Conservation (phyloP, 805 yeast genomes). For the Metschnikowia colocasiae region DNA sequence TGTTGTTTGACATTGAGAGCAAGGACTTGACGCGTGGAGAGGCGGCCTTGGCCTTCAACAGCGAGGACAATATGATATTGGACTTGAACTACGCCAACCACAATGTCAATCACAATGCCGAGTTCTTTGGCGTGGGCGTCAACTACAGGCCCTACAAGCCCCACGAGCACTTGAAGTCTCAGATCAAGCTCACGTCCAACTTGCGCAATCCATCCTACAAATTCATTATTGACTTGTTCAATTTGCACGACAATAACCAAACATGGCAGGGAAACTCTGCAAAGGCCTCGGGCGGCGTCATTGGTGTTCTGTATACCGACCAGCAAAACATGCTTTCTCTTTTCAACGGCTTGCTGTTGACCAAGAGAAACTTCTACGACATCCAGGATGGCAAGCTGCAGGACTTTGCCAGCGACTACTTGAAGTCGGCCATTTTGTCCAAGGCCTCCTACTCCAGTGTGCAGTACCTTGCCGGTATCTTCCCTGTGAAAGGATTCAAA, state of each 20-base stretch:
- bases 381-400: constrained; percentile 52
- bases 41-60: constrained; percentile 34
- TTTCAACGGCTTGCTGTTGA: constrained; percentile 55
- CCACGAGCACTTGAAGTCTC: constrained; percentile 44
- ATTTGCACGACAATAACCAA: constrained; percentile 43
- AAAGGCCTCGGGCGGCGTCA: constrained; percentile 46
- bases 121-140: constrained; percentile 48
- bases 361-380: constrained; percentile 53
- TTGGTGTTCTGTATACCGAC: constrained; percentile 45
- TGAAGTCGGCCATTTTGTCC: constrained; percentile 34
- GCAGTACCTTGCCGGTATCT: constrained; percentile 7
- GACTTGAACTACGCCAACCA: constrained; percentile 39
- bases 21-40: constrained; percentile 35
- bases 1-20: constrained; percentile 39
- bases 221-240: constrained; percentile 31
- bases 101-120: constrained; percentile 48
- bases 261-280: constrained; percentile 53
- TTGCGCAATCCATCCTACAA: constrained; percentile 46
- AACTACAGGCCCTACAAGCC: constrained; percentile 52
- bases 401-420: constrained; percentile 20
- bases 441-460: constrained; percentile 22
- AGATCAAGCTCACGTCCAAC: constrained; percentile 41
- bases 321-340: constrained; percentile 24
- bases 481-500: constrained; percentile 32
- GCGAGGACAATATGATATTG: constrained; percentile 36